Conservation (phyloP, 768 basidiomycete genomes). For the Myochromella boudieri region DNA sequence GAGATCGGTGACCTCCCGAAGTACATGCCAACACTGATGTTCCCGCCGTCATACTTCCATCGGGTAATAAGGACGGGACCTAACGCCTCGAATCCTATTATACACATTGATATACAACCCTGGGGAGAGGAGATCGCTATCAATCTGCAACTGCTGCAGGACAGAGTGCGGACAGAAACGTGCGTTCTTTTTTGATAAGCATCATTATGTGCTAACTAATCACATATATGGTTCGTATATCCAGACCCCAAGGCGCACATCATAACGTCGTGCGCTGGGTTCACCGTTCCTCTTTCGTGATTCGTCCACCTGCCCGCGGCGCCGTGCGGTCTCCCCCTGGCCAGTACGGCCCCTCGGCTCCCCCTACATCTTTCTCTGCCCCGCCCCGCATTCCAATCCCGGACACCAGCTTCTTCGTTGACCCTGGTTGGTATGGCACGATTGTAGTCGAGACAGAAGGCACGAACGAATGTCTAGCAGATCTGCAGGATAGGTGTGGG, state of each 20-base stretch:
- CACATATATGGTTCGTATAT: constrained; percentile 9
- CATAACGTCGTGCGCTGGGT: constrained; percentile 88
- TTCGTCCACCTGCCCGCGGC: constrained; percentile 47
- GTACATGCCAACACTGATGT: constrained; percentile 77
- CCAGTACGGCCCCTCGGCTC: constrained; percentile 24
- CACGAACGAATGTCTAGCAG: constrained; percentile 80
- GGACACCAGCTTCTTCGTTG: constrained; percentile 56
- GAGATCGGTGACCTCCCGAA: constrained; percentile 73
- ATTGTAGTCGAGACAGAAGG: constrained; percentile 86
- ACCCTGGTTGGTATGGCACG: constrained; percentile 81
- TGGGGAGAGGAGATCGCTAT: constrained; percentile 78
- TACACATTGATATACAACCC: constrained; percentile 71
- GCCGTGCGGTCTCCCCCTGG: constrained; percentile 31
- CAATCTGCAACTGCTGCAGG: constrained; percentile 76
- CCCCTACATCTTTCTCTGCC: constrained; percentile 18
- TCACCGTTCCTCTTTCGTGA: constrained; percentile 73
- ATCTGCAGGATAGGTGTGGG: constrained; percentile 74
- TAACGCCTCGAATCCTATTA: constrained; percentile 55
- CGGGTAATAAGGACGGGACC: constrained; percentile 72
- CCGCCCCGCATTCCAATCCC: constrained; percentile 61
- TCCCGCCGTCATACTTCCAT: constrained; percentile 89
- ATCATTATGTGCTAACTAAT: background rate
- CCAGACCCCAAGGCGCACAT: constrained; percentile 73
- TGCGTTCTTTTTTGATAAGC: constrained; percentile 44
- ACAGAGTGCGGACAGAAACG: constrained; percentile 79